Conservation (phyloP, 2,329 filamentous ascomycete species). For the Teratosphaeria pseudoeucalypti region DNA sequence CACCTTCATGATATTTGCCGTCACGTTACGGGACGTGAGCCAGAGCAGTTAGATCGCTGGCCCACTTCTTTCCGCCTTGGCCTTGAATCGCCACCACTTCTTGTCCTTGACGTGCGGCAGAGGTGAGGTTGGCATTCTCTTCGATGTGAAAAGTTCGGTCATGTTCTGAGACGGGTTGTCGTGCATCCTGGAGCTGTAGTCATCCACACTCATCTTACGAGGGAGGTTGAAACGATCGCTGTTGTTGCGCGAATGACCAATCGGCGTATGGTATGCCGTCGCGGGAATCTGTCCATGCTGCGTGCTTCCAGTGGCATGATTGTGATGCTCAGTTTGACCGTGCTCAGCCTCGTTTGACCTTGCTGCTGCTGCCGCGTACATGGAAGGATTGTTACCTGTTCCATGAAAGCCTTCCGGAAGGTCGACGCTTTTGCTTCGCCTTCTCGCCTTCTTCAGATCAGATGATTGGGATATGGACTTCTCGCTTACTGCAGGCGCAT, state of each 20-base stretch:
- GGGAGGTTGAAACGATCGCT: constrained; percentile 5
- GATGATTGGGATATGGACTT: constrained; percentile 4
- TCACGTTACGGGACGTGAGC: background rate
- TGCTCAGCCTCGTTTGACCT: background rate
- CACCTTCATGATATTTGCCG: background rate
- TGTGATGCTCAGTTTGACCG: constrained; percentile 5
- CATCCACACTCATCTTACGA: constrained; percentile 3
- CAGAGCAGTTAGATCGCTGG: background rate
- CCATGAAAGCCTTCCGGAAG: background rate
- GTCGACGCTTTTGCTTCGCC: background rate
- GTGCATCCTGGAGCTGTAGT: constrained; percentile 9
- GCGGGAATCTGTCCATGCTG: constrained; percentile 4
- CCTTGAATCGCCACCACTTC: background rate
- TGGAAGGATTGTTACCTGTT: background rate
- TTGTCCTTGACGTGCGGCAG: background rate
- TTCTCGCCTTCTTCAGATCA: background rate
- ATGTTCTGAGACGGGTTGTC: constrained; percentile 14
- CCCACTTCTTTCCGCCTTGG: background rate
- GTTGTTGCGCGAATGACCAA: constrained; percentile 11
- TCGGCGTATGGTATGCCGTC: constrained; percentile 6
- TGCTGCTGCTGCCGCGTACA: background rate
- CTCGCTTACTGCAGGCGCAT: background rate
- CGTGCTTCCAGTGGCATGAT: constrained; percentile 2
- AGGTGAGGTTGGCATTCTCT: background rate
- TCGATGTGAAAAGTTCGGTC: constrained; percentile 7